Evolutionary conservation across 768 basidiomycete species (phyloP), one percentile per base, ranked within the genome.

Genomic region (Amanita thiersii): DNA sequence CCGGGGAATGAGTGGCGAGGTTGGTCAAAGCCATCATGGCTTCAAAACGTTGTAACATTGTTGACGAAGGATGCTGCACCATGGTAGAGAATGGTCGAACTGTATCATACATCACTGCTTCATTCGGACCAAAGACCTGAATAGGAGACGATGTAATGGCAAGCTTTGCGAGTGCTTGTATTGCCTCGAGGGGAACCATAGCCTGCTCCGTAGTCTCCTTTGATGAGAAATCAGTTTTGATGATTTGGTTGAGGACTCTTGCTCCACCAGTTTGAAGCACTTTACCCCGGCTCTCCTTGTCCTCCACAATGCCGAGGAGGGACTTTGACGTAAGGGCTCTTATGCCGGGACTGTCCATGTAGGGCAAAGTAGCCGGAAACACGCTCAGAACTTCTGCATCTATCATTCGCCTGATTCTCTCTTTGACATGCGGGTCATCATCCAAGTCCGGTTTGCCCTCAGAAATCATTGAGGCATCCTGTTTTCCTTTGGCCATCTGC

Each of bases 11-110:
- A 12, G 91, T 92, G 0, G 94, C 81, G 31, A 98, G 64, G 57
- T 99, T 99, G 5, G 96, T 99, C 39, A 99, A 69, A 1, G 91
- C 93, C 94, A 98, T 97, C 51, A 93, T 68, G 3, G 81, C 79
- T 59, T 99, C 96, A 53, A 99, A 99, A 29, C 75, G 74, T 54
- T 96, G 90, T 4, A 98, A 65, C 24, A 86, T 72, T 34, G 63
- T 80, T 6, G 88, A 75, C 0, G 76, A 70, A 1, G 77, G 62
- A 53, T 85, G 79, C 29, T 77, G 73, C 25, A 98, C 68, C 42
- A 96, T 65, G 20, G 78, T 55, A 6, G 84, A 75, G 37, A 98
- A 68, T 0, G 92, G 92, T 2, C 81, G 73, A 43, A 96, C 78
- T n/a, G 79, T 79, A 55, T 97, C 89, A 53, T 82, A 77, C 23